Evolutionary conservation across 805 yeast genomes (phyloP).

Genomic region (Zygosaccharomyces kombuchaensis): DNA sequence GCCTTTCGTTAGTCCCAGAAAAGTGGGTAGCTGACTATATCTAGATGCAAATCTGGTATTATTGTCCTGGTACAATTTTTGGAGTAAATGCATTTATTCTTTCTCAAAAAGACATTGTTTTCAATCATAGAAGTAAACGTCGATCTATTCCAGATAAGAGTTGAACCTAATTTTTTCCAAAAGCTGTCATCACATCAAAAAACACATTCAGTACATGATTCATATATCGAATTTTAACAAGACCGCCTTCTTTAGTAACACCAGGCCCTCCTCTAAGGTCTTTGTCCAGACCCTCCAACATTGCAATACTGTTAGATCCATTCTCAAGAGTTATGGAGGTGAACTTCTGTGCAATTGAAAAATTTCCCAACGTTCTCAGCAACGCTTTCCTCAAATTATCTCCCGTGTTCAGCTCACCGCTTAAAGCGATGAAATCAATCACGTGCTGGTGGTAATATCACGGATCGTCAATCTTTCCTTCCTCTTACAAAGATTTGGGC

Average conservation of each 20-base stretch:
- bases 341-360: constrained; percentile 10
- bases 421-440: too few species aligned
- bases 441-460: too few species aligned
- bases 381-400: constrained; percentile 5
- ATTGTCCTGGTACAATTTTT: constrained; percentile 7
- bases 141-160: constrained; percentile 12
- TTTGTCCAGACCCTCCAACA: constrained; percentile 9
- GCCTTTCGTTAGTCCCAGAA: constrained; percentile 6
- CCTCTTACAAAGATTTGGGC: too few species aligned
- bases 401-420: constrained; percentile 10
- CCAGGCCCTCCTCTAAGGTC: constrained; percentile 8
- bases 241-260: constrained; percentile 6
- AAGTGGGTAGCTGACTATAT: constrained; percentile 10
- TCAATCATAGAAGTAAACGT: constrained; percentile 5
- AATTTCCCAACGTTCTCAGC: constrained; percentile 4
- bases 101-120: constrained; percentile 10
- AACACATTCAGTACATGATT: constrained; percentile 10
- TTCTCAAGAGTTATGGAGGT: constrained; percentile 10
- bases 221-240: constrained; percentile 10
- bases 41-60: constrained; percentile 11
- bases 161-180: constrained; percentile 7
- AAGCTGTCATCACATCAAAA: constrained; percentile 8
- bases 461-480: too few species aligned
- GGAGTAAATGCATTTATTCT: constrained; percentile 8
- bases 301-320: constrained; percentile 9